phyloP scores from a whole-genome alignment of 305 asterid genomes.

The Ilex paraguariensis region DNA sequence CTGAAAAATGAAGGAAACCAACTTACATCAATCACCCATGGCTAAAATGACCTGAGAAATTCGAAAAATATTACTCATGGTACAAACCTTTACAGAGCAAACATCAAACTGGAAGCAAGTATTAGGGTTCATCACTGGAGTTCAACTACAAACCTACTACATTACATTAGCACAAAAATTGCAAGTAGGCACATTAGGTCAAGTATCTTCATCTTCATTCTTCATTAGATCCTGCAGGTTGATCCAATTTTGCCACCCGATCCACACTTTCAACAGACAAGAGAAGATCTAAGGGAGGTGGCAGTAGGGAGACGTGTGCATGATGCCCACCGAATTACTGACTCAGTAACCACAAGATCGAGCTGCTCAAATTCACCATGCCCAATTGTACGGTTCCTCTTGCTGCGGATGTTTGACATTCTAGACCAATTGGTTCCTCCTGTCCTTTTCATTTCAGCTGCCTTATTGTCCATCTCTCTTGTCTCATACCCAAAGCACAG shows the following conservation, averaged over 20 bases:
- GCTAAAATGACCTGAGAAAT: too few species aligned
- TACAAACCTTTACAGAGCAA: background rate
- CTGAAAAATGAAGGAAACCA: too few species aligned
- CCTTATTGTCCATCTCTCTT: constrained; percentile 20
- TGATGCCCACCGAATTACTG: constrained; percentile 85
- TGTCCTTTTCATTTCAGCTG: constrained; percentile 28
- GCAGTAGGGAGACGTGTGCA: constrained; percentile 64
- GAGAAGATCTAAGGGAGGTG: constrained; percentile 69
- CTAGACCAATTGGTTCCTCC: constrained; percentile 23
- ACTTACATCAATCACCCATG: too few species aligned
- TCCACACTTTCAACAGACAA: constrained; percentile 44
- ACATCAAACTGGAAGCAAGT: background rate
- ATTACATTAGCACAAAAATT: background rate
- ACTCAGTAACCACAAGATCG: constrained; percentile 55
- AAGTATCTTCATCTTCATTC: background rate
- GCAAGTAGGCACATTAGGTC: background rate
- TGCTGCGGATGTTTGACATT: constrained; percentile 38
- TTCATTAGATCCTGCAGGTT: background rate
- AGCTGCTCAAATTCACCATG: constrained; percentile 63
- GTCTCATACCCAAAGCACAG: constrained; percentile 20
- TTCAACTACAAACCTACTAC: background rate
- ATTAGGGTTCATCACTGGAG: background rate
- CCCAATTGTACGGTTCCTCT: constrained; percentile 70
- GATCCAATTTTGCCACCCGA: background rate
- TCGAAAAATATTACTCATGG: too few species aligned